These are phyloP conservation scores for Medicago lupulina DNA, from an alignment of 306 rosid species.

Conservation along the genomic window DNA sequence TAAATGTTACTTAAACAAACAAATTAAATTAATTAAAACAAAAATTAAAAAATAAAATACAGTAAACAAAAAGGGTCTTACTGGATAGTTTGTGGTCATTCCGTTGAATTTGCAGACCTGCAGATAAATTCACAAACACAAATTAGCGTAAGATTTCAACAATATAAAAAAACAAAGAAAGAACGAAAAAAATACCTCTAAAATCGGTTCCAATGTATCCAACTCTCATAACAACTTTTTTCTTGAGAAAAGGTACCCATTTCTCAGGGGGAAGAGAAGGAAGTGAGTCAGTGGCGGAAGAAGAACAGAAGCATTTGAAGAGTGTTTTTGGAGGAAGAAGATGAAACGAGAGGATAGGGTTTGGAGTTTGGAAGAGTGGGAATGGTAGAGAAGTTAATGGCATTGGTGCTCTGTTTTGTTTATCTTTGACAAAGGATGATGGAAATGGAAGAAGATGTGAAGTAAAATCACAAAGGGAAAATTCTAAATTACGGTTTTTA, in stretches of 20 bases:
- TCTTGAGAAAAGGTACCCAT: slow-evolving; percentile 55
- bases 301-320: slow-evolving; percentile 44
- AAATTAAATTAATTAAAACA: no score
- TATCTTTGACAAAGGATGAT: not conserved
- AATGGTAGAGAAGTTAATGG: slow-evolving; percentile 27
- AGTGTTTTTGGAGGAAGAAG: slow-evolving; percentile 32
- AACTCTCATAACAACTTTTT: slow-evolving; percentile 54
- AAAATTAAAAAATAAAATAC: no score
- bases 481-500: no score
- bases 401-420: slow-evolving; percentile 34
- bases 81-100: slow-evolving; percentile 69
- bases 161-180: not conserved
- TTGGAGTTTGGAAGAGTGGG: slow-evolving; percentile 3
- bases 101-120: slow-evolving; percentile 84
- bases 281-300: slow-evolving; percentile 26
- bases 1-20: no score
- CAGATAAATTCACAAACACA: not conserved
- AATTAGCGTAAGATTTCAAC: not conserved
- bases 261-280: slow-evolving; percentile 37
- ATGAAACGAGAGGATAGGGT: not conserved
- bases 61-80: slow-evolving; percentile 43
- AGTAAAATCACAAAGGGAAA: not conserved
- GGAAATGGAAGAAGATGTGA: slow-evolving; percentile 1
- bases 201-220: slow-evolving; percentile 55
- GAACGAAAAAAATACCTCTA: slow-evolving; percentile 40